Percentiles rank a stretch among this genome's conserved stretches.
Evolutionary conservation across 2,329 filamentous ascomycete genomes (phyloP).

Genomic region (Pezicula carpinea): DNA sequence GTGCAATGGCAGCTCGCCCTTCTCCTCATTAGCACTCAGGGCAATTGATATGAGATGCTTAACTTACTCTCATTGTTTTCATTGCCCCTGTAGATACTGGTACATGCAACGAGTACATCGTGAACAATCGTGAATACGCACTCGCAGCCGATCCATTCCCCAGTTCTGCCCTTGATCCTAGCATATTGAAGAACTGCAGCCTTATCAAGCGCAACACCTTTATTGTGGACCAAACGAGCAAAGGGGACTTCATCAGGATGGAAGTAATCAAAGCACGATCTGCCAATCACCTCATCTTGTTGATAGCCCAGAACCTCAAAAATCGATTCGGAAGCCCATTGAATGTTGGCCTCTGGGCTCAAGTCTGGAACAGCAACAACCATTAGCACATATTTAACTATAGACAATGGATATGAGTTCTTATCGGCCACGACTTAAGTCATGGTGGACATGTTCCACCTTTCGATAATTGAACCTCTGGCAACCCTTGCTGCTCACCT

Average conservation of each 20-base stretch:
- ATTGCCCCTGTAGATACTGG: slow-evolving; percentile 68
- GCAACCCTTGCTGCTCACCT: too few species aligned
- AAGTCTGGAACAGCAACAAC: slow-evolving; percentile 53
- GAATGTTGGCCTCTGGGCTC: slow-evolving; percentile 68
- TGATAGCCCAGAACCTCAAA: slow-evolving; percentile 77
- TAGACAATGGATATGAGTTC: slow-evolving; percentile 5
- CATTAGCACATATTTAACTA: slow-evolving; percentile 13
- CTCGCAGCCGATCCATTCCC: slow-evolving; percentile 74
- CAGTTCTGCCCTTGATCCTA: slow-evolving; percentile 62
- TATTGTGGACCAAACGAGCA: slow-evolving; percentile 67
- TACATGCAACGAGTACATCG: slow-evolving; percentile 81
- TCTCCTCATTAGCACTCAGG: slow-evolving; percentile 4
- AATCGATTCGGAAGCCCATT: slow-evolving; percentile 81
- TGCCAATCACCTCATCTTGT: slow-evolving; percentile 69
- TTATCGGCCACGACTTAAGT: neutral
- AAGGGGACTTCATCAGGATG: slow-evolving; percentile 75
- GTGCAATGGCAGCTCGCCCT: slow-evolving; percentile 76
- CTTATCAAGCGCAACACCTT: slow-evolving; percentile 74
- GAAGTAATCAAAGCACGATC: slow-evolving; percentile 81
- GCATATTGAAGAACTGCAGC: slow-evolving; percentile 81
- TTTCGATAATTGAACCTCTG: too few species aligned
- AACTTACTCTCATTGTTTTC: slow-evolving; percentile 69
- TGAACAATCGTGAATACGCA: slow-evolving; percentile 88
- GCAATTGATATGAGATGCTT: neutral
- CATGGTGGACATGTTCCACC: too few species aligned